A percentile compares a stretch with the other conserved stretches of the same genome.
phyloP scores from a whole-genome alignment of 2,329 filamentous ascomycete genomes.

The Claviceps sp. region DNA sequence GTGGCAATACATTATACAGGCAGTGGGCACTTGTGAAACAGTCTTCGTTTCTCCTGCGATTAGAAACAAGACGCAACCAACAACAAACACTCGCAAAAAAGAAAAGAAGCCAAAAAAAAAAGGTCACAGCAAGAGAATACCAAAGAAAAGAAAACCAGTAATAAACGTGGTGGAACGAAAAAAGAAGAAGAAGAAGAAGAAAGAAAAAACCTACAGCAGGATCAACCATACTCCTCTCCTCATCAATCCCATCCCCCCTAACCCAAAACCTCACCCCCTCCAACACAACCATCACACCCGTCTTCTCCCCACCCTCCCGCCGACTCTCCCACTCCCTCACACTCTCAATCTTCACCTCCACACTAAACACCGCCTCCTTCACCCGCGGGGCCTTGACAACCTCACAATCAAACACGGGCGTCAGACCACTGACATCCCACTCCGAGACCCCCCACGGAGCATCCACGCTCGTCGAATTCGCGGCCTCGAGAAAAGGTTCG shows the following conservation, averaged over 20 bases:
- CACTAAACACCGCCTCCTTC: slow-evolving; percentile 66
- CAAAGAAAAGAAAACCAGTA: background rate
- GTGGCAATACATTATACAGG: background rate
- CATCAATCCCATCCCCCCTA: slow-evolving; percentile 74
- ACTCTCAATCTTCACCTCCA: slow-evolving; percentile 70
- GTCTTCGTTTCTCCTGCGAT: too few relatives aligned
- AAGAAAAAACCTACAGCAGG: slow-evolving; percentile 37
- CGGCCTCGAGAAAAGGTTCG: slow-evolving; percentile 76
- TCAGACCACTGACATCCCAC: slow-evolving; percentile 68
- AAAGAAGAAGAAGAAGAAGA: background rate
- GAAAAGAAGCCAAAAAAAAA: background rate
- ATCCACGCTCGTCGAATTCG: slow-evolving; percentile 69
- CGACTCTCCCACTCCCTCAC: slow-evolving; percentile 65
- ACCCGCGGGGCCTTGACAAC: slow-evolving; percentile 61
- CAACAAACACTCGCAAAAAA: slow-evolving; percentile 1
- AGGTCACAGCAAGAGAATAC: too few relatives aligned
- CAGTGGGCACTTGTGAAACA: too few relatives aligned
- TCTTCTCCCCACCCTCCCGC: slow-evolving; percentile 55
- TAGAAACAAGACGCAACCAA: background rate
- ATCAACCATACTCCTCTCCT: slow-evolving; percentile 61
- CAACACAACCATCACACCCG: slow-evolving; percentile 59
- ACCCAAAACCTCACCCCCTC: slow-evolving; percentile 85
- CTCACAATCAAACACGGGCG: slow-evolving; percentile 40
- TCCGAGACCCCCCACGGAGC: slow-evolving; percentile 65
- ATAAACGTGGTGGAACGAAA: background rate